Conservation (phyloP, 495 filamentous ascomycete genomes). For the Podospora australis region DNA sequence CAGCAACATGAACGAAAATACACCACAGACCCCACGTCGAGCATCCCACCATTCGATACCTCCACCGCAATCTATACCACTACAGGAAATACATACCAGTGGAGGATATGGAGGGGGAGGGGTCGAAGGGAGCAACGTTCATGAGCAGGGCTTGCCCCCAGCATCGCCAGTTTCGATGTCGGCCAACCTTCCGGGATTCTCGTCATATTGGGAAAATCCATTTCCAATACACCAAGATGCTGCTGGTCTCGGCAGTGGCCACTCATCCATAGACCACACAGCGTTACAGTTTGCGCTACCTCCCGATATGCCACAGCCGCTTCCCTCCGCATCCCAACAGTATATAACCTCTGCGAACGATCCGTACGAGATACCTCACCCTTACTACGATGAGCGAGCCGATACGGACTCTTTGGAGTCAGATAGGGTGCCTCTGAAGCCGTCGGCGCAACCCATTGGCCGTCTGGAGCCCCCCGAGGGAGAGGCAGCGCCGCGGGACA, state of each 20-base stretch:
- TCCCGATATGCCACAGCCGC: constrained; percentile 33
- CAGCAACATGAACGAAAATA: constrained; percentile 20
- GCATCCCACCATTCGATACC: constrained; percentile 54
- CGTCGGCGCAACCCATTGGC: constrained; percentile 59
- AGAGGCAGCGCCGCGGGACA: constrained; percentile 55
- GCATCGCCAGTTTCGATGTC: constrained; percentile 31
- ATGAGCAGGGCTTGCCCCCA: constrained; percentile 6
- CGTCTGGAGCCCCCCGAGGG: constrained; percentile 39
- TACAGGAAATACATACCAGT: constrained; percentile 63
- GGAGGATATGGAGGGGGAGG: constrained; percentile 16
- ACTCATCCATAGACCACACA: constrained; percentile 40
- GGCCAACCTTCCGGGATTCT: constrained; percentile 36
- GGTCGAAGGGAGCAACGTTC: constrained; percentile 22
- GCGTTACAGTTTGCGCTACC: constrained; percentile 44
- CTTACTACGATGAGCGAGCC: constrained; percentile 46
- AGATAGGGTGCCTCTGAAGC: constrained; percentile 63
- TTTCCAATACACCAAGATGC: constrained; percentile 25
- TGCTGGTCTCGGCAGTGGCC: constrained; percentile 17
- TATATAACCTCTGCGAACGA: constrained; percentile 29
- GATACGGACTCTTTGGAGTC: constrained; percentile 59
- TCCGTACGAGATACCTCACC: constrained; percentile 32
- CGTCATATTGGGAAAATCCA: constrained; percentile 43
- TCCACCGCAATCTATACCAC: constrained; percentile 62
- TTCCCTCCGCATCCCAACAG: constrained; percentile 11
- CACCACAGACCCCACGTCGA: constrained; percentile 27